Evolutionary conservation across 139 green algal species (phyloP), one percentile per base, ranked within the genome.

Genomic region (Edaphochlamys debaryana): DNA sequence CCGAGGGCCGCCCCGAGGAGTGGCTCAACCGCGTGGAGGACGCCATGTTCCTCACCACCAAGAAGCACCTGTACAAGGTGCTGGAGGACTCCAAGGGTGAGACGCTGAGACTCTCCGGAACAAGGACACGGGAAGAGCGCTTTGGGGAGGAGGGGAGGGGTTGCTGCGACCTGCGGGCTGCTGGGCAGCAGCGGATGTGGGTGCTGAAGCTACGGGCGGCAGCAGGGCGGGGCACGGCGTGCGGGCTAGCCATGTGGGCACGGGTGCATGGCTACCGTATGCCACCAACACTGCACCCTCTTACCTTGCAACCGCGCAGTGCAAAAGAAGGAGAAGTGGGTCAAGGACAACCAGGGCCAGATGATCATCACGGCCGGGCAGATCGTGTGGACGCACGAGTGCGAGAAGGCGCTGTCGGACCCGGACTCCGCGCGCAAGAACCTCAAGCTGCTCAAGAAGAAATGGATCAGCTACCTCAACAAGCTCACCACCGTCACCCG

Each of bases 11-110:
- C 38, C 94, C 94, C 22, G 95, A 98, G 87, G 94, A 97, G 74
- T 98, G 95, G 95, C 91, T 98, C 22, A 96, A 96, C 87, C 70
- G 89, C 30, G 92, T 97, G 54, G 95, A 97, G 89, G 91, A 92
- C 17, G 93, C 94, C 34, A 98, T 98, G 95, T 97, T 96, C 87
- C 88, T 86, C 3, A 90, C 94, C 36, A 96, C 90, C 32, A 98
- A 97, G 91, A 92, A 89, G 76, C 87, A 94, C 69, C 87, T 98
- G 62, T 94, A 93, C 85, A 94, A 92, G 80, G 90, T 94, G 66
- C 73, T 87, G 58, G 86, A 89, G 73, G 86, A 89, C 58, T 85
- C 58, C 58, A 89, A 89, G 60, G 85, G 85, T 89, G 64, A 86
- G 79, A 30, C 32, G n/a, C 68, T 7, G 29, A 30, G 48, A 54